phyloP scores from a whole-genome alignment of 2,329 filamentous ascomycete species.

The Zymoseptoria tritici region DNA sequence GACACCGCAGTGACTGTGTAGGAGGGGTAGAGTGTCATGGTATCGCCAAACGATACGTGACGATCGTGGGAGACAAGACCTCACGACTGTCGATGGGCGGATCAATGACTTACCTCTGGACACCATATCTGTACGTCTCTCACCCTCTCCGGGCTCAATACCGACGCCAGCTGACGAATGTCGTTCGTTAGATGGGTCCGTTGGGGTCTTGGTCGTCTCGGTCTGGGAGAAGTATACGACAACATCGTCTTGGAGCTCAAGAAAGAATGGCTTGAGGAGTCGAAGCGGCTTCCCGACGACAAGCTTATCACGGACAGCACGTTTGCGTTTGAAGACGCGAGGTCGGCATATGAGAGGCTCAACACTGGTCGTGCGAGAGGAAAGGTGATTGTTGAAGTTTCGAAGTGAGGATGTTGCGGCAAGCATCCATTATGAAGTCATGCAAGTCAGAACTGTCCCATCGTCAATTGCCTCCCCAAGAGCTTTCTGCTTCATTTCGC shows the following conservation, averaged over 20 bases:
- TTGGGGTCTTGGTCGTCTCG: slow-evolving; percentile 34
- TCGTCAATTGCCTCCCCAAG: not conserved
- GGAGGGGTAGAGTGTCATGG: slow-evolving; percentile 35
- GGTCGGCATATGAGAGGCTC: slow-evolving; percentile 29
- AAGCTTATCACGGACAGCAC: slow-evolving; percentile 49
- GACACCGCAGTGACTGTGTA: slow-evolving; percentile 45
- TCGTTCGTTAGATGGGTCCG: slow-evolving; percentile 18
- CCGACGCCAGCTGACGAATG: not conserved
- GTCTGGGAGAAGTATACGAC: slow-evolving; percentile 32
- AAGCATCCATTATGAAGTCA: not conserved
- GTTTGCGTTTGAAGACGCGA: slow-evolving; percentile 50
- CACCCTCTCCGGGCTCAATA: not conserved
- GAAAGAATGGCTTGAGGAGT: slow-evolving; percentile 45
- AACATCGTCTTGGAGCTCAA: slow-evolving; percentile 36
- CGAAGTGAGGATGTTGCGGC: not conserved
- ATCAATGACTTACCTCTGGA: slow-evolving; percentile 21
- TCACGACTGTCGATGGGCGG: slow-evolving; percentile 28
- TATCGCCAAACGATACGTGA: slow-evolving; percentile 43
- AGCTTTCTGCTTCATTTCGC: slow-evolving; percentile 5
- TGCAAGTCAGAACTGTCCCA: not conserved
- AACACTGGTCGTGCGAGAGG: slow-evolving; percentile 29
- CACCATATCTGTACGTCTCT: not conserved
- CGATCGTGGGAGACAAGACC: slow-evolving; percentile 33
- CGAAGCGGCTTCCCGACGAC: slow-evolving; percentile 48
- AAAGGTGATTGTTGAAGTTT: slow-evolving; percentile 26